Evolutionary conservation across 768 basidiomycete species (phyloP), one percentile per base, ranked within the genome.

Genomic region (Collybia mongolica): DNA sequence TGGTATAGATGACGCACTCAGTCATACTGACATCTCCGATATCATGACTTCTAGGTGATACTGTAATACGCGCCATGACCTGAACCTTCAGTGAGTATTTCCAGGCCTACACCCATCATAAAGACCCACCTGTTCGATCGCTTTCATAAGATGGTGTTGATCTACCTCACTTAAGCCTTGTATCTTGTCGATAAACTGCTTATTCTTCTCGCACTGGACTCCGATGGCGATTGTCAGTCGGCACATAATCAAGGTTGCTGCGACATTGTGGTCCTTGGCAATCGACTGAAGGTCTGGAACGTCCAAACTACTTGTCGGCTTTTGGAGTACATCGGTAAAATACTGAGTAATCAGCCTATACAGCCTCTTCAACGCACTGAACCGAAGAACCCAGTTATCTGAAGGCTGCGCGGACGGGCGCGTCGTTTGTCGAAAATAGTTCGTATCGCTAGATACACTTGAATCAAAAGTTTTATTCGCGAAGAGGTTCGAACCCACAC

Each of bases 291-390:
- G 76, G 70, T 94, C 85, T 9, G 94, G 95, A 8, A 95, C 92
- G 55, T 90, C 89, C 32, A 95, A 77, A 7, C 82, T 76, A 39
- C 79, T 77, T 1, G 88, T 86, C 0, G 88, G 86, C 48, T 89
- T 89, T 60, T 89, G 87, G 18, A 95, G 79, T 2, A 91, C 81
- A 66, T 93, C 87, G 42, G 84, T 81, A 59, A 88, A 89, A 66
- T 93, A 96, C 61, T 92, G 90, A 1, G 89, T 91, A 74, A 94
- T 87, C 35, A 93, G 81, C 39, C 93, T 80, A 67, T 92, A 94
- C 44, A 94, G 76, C 19, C 88, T 82, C 61, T 95, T 95, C 53
- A 95, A 79, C 7, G 86, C 68, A 66, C 79, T 86, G 67, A 93
- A 92, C 11, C 92, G 83, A 26, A 93, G 69, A 49, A 93, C 90